Conservation (phyloP, 2,329 filamentous ascomycete genomes). For the Colletotrichum lini region DNA sequence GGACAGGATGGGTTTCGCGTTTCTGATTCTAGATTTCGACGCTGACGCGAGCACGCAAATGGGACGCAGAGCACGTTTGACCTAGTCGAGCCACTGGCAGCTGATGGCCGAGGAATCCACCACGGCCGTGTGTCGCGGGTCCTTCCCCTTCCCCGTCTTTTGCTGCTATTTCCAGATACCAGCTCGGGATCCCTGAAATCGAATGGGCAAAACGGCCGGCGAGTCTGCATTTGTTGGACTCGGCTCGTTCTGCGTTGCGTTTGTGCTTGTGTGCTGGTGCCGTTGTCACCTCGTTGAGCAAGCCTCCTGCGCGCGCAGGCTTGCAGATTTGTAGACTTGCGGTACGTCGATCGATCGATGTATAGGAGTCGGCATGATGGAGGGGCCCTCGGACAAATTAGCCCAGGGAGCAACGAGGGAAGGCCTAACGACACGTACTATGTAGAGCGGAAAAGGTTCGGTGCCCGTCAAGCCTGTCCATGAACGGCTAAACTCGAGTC, state of each 20-base stretch:
- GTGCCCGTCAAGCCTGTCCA: slow-evolving; percentile 1
- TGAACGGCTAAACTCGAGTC: background rate
- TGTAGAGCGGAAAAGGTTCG: slow-evolving; percentile 14
- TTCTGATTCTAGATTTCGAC: slow-evolving; percentile 42
- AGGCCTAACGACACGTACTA: background rate
- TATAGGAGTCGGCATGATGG: slow-evolving; percentile 19
- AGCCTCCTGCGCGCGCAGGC: slow-evolving; percentile 19
- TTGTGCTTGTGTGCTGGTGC: slow-evolving; percentile 10
- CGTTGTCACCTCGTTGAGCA: slow-evolving; percentile 9
- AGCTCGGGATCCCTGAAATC: slow-evolving; percentile 31
- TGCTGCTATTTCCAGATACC: slow-evolving; percentile 36
- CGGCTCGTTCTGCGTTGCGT: background rate
- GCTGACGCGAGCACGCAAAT: slow-evolving; percentile 40
- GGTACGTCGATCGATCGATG: slow-evolving; percentile 36
- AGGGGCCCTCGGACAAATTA: slow-evolving; percentile 11
- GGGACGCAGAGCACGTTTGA: slow-evolving; percentile 41
- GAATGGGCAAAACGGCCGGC: slow-evolving; percentile 14
- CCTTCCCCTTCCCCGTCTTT: slow-evolving; percentile 21
- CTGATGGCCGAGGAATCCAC: slow-evolving; percentile 37
- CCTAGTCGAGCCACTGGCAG: slow-evolving; percentile 29
- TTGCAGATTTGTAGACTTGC: background rate
- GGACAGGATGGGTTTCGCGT: slow-evolving; percentile 41
- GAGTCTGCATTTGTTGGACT: background rate
- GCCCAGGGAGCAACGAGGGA: slow-evolving; percentile 2
- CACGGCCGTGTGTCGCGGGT: slow-evolving; percentile 19